Percentiles rank a stretch among this genome's conserved stretches.
phyloP scores from a whole-genome alignment of 164 flowering plant species.

The Umbellularia californica region DNA sequence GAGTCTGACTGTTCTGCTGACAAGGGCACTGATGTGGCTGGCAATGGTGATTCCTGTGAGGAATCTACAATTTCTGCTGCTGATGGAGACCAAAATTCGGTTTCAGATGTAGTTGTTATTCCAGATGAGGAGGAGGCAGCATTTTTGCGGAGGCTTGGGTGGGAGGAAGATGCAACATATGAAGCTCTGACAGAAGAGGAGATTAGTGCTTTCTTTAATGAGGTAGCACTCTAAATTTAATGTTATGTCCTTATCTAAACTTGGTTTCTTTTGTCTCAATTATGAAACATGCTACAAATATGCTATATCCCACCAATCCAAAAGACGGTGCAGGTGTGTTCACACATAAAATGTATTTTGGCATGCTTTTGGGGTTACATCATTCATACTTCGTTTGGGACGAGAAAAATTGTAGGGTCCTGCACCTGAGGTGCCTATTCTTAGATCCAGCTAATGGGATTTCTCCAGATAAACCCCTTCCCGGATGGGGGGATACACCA shows the following conservation, averaged over 20 bases:
- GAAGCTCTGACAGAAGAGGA: constrained; percentile 90
- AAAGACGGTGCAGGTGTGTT: constrained; percentile 28
- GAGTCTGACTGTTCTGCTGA: constrained; percentile 20
- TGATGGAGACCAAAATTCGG: constrained; percentile 20
- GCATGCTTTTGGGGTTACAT: too few relatives aligned
- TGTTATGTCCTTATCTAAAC: neutral
- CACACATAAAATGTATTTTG: too few relatives aligned
- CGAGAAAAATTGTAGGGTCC: too few relatives aligned
- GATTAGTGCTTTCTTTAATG: constrained; percentile 52
- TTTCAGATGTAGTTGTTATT: neutral
- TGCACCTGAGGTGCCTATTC: too few relatives aligned
- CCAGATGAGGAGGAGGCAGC: constrained; percentile 40
- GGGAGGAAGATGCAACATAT: constrained; percentile 72
- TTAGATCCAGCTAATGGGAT: too few relatives aligned
- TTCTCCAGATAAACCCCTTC: too few relatives aligned
- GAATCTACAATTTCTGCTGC: constrained; percentile 23
- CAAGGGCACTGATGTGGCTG: constrained; percentile 18
- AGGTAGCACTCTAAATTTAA: neutral
- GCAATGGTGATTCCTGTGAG: constrained; percentile 17
- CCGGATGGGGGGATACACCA: too few relatives aligned
- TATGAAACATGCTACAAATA: too few relatives aligned
- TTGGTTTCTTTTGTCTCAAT: too few relatives aligned
- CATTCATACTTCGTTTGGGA: too few relatives aligned
- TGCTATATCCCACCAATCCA: constrained; percentile 24
- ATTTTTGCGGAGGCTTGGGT: constrained; percentile 90